These are phyloP conservation scores for Ogataea corticis DNA, from an alignment of 805 yeast species.

Conservation along the genomic window DNA sequence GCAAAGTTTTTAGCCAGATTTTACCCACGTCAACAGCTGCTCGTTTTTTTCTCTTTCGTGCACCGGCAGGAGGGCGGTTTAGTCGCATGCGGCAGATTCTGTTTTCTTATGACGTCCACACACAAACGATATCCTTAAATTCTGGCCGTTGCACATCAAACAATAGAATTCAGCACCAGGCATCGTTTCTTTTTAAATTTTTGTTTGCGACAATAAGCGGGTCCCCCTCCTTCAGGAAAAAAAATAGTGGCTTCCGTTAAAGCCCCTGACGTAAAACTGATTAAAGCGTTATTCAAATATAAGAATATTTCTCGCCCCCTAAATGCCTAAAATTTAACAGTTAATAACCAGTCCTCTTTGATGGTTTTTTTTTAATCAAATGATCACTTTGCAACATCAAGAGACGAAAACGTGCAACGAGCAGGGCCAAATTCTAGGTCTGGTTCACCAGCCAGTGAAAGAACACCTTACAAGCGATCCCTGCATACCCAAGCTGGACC, in stretches of 20 bases:
- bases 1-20: slow-evolving; percentile 3
- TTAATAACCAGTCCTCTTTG: too few species aligned
- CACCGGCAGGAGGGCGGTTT: slow-evolving; percentile 1
- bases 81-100: background rate
- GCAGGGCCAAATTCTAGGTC: background rate
- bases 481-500: slow-evolving; percentile 30
- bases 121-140: background rate
- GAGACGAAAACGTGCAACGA: background rate
- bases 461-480: slow-evolving; percentile 3
- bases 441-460: background rate
- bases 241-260: slow-evolving; percentile 3
- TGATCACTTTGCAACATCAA: slow-evolving; percentile 2
- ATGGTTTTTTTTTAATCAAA: background rate
- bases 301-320: too few species aligned
- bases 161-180: background rate
- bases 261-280: slow-evolving; percentile 13
- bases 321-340: too few species aligned
- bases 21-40: background rate
- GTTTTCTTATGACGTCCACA: background rate
- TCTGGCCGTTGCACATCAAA: slow-evolving; percentile 3
- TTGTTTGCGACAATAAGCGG: background rate
- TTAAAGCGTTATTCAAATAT: background rate
- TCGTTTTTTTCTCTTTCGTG: background rate
- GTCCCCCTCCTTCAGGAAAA: background rate
- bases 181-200: slow-evolving; percentile 1